Base-by-base conservation (phyloP, 1,284 basidiomycete genomes). In the Pisolithus thermaeus region DNA sequence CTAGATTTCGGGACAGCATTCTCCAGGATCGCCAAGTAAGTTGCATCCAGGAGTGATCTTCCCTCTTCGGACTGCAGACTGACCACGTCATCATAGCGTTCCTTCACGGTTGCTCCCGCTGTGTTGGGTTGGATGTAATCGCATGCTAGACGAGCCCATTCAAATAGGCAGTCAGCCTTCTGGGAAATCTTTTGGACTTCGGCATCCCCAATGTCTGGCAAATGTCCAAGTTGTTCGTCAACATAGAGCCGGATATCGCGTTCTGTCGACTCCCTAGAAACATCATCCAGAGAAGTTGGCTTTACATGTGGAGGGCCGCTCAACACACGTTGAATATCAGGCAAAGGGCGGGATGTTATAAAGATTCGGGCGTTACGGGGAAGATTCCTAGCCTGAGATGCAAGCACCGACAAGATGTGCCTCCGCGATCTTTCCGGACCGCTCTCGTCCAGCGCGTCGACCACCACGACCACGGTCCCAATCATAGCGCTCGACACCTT, bases 131-230 rank as follows among this genome's bases (percentile, higher is more conserved):
- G 45, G 23, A 52, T 52, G 28, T 38, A 53, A 1, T 39, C 27
- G 14, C 36, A 53, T 4, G 50, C 42, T 0, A 52, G 41, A 32
- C 41, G 37, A 46, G 50, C 51, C 52, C 52, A 53, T 32, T 52
- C 41, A 40, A 52, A 52, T 11, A 52, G 32, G 4, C 37, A 38
- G 9, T 50, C 51, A 14, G 51, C 22, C 22, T 49, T 50, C 20
- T 37, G 4, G 6, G 23, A 23, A 0, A 52, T 12, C 1, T 28
- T 4, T n/a, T 6, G 11, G 1, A 36, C 30, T 6, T 30, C 25
- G 1, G 3, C 12, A 4, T 6, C 4, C 6, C 40, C 40, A 8
- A 41, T 41, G 7, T 23, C 40, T 23, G 7, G 18, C 7, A 41
- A 7, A 23, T 5, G 18, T 41, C 40, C 18, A 22, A 41, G 40